Evolutionary conservation across 805 yeast species (phyloP), one percentile per base, ranked within the genome.

Genomic region (Kluyveromyces lactis): DNA sequence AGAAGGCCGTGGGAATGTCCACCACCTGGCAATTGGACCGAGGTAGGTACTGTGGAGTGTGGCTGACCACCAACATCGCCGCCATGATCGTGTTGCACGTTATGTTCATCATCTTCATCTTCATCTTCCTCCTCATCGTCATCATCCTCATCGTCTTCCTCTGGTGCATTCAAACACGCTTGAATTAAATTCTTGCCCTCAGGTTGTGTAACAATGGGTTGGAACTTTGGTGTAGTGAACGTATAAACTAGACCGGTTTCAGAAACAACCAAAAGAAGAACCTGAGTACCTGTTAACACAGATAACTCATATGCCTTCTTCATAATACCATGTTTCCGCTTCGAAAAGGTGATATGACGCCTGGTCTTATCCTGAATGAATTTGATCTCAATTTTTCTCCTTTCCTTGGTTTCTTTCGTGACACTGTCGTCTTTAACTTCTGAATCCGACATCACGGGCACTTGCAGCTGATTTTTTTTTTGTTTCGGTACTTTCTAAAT

Each of bases 161-260:
- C 95, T n/a, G 96, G 95, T 7, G 97, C 97, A 62, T 90, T 87
- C 56, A 90, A 71, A 62, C 98, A 92, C 11, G 96, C 95, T 68
- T 92, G 97, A 56, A 90, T 90, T 55, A 90, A 75, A 64, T 89
- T 89, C 64, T 92, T 89, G 51, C 98, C 98, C 67, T 92, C 98
- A 38, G 94, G 82, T 65, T 90, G 89, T 31, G 97, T 92, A 39
- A 92, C 98, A 52, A 92, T 75, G 7, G 98, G 98, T 67, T 92
- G 97, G 58, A 92, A 78, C 66, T 92, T 92, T 43, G 98, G 98
- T n/a, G 98, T 92, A 42, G 97, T 90, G 63, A 92, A 92, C 16
- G 98, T 92, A 66, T 92, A 92, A 40, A 92, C 98, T 46, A 92
- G 77, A 12, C 98, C 98, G n/a, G 98, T 92, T 64, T 92, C 98